Evolutionary conservation across 1,284 basidiomycete genomes (phyloP).

Genomic region (Pyrrhoderma noxium): DNA sequence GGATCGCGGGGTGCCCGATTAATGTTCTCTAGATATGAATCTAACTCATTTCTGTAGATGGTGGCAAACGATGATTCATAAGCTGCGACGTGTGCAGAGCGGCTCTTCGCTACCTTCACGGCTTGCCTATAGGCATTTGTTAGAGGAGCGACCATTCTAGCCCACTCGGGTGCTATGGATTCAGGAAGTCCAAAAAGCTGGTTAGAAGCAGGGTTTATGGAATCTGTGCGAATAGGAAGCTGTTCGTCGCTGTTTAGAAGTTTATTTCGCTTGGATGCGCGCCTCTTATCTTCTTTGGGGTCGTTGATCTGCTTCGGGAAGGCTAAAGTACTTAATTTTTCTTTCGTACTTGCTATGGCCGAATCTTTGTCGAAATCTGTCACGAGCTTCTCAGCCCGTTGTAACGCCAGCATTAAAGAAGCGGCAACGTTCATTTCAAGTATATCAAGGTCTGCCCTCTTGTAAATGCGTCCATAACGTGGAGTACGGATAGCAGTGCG

Average conservation of each 20-base stretch:
- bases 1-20: constrained; percentile 31
- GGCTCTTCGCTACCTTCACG: constrained; percentile 32
- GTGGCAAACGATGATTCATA: constrained; percentile 47
- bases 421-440: constrained; percentile 54
- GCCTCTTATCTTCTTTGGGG: not conserved
- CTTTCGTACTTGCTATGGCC: not conserved
- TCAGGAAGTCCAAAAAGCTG: constrained; percentile 25
- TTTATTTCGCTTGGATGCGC: not conserved
- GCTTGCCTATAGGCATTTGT: constrained; percentile 32
- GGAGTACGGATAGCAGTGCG: constrained; percentile 42
- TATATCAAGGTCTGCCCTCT: constrained; percentile 54
- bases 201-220: constrained; percentile 24
- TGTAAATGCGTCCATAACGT: constrained; percentile 53
- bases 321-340: not conserved
- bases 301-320: not conserved
- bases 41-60: constrained; percentile 42
- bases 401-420: constrained; percentile 40
- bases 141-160: constrained; percentile 27
- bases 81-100: constrained; percentile 43
- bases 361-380: not conserved
- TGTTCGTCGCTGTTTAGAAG: constrained; percentile 7
- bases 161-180: constrained; percentile 32
- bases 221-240: constrained; percentile 16
- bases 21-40: constrained; percentile 29
- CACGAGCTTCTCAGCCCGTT: constrained; percentile 20